Evolutionary conservation across 2,329 filamentous ascomycete genomes (phyloP).

Genomic region (Microsporum canis): DNA sequence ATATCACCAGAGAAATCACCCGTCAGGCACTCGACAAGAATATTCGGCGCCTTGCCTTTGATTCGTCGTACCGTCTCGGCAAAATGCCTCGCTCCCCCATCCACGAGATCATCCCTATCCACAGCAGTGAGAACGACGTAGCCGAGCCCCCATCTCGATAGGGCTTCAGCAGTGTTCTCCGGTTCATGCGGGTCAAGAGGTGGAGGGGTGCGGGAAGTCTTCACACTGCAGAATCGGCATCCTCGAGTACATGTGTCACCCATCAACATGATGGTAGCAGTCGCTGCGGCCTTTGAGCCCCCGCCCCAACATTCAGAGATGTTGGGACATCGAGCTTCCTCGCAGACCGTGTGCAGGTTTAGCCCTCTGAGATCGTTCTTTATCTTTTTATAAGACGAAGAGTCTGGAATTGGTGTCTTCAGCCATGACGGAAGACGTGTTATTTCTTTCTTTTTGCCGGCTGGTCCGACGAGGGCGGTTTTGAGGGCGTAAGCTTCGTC

Average conservation of each 20-base stretch:
- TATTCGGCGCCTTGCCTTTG: conserved; percentile 56
- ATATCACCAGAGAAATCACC: conserved; percentile 78
- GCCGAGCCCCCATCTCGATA: conserved; percentile 83
- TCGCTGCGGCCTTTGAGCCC: conserved; percentile 73
- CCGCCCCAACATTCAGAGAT: conserved; percentile 98
- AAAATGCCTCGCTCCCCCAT: conserved; percentile 81
- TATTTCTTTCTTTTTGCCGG: conserved; percentile 53
- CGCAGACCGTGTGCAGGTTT: conserved; percentile 88
- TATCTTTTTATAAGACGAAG: conserved; percentile 84
- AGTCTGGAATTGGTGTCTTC: conserved; percentile 84
- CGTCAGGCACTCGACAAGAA: conserved; percentile 41
- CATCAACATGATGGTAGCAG: conserved; percentile 98
- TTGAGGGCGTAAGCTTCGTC: conserved; percentile 49
- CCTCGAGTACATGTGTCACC: conserved; percentile 95
- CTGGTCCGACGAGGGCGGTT: conserved; percentile 50
- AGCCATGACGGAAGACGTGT: conserved; percentile 82
- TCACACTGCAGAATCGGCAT: conserved; percentile 94
- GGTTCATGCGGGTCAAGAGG: conserved; percentile 92
- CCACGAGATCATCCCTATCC: conserved; percentile 80
- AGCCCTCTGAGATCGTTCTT: conserved; percentile 85
- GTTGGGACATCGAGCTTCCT: conserved; percentile 94
- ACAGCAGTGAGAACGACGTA: conserved; percentile 93
- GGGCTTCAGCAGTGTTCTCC: conserved; percentile 88
- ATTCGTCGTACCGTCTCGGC: conserved; percentile 91
- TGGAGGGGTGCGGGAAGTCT: conserved; percentile 64